A percentile compares a stretch with the other conserved stretches of the same genome.
Evolutionary conservation across 75 land plant genomes (phyloP).

Genomic region (Adiantum capillusveneris): DNA sequence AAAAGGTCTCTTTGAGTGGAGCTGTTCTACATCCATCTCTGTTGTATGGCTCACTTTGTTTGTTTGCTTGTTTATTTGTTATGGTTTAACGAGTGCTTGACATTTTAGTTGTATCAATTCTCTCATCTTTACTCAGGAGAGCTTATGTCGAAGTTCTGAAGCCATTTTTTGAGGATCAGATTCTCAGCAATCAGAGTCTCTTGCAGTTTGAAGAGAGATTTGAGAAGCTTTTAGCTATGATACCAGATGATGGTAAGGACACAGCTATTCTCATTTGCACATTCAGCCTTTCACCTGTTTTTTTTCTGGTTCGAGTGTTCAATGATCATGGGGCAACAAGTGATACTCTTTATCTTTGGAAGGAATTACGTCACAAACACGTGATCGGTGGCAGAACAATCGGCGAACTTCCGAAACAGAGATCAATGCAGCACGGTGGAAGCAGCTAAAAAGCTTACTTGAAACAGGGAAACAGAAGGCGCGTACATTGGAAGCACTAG

Average conservation of each 20-base stretch:
- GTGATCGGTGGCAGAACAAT: slow-evolving; percentile 62
- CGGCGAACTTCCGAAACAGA: slow-evolving; percentile 51
- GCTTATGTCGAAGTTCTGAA: slow-evolving; percentile 73
- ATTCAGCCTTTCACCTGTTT: too few relatives aligned
- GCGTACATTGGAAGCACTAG: neutral
- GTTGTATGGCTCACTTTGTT: slow-evolving; percentile 28
- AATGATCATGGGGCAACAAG: too few relatives aligned
- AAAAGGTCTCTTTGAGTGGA: slow-evolving; percentile 68
- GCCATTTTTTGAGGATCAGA: slow-evolving; percentile 60
- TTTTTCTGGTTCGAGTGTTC: too few relatives aligned
- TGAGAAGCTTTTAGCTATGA: slow-evolving; percentile 70
- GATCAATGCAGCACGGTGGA: slow-evolving; percentile 62
- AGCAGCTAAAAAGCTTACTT: slow-evolving; percentile 56
- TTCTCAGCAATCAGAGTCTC: slow-evolving; percentile 53
- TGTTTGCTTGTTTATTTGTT: neutral
- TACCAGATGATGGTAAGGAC: slow-evolving; percentile 89
- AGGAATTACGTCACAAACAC: slow-evolving; percentile 64
- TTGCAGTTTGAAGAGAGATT: slow-evolving; percentile 60
- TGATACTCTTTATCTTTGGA: too few relatives aligned
- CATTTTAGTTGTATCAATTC: neutral
- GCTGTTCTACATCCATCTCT: slow-evolving; percentile 82
- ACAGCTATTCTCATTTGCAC: too few relatives aligned
- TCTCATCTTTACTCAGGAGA: slow-evolving; percentile 45
- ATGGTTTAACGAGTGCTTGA: neutral
- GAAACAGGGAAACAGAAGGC: slow-evolving; percentile 84